Evolutionary conservation across 2,329 filamentous ascomycete species (phyloP).

Genomic region (Pseudomassariella vexata): DNA sequence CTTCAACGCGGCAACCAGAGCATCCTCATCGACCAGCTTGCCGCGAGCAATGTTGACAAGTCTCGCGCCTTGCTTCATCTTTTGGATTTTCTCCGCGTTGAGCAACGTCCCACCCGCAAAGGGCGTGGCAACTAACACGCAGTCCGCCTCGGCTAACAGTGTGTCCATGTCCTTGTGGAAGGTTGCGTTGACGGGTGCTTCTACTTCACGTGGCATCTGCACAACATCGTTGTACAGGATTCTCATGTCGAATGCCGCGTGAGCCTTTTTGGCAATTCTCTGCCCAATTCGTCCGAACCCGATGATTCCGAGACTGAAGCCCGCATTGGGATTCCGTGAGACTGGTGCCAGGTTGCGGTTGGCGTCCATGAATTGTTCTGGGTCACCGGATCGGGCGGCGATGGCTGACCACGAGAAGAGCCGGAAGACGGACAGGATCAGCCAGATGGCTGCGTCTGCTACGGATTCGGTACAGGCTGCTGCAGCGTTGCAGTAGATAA

Average conservation of each 20-base stretch:
- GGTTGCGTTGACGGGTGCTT: slow-evolving; percentile 1
- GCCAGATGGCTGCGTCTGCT: slow-evolving; percentile 6
- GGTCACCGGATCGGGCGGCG: slow-evolving; percentile 3
- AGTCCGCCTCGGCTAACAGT: slow-evolving; percentile 5
- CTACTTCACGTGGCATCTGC: slow-evolving; percentile 6
- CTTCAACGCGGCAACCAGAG: slow-evolving; percentile 1
- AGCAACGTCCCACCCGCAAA: slow-evolving; percentile 20
- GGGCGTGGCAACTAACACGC: slow-evolving; percentile 4
- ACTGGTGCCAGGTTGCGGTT: slow-evolving; percentile 6
- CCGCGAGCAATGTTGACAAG: slow-evolving; percentile 6
- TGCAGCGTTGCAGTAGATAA: slow-evolving; percentile 6
- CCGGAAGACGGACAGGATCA: slow-evolving; percentile 5
- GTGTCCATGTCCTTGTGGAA: slow-evolving; percentile 3
- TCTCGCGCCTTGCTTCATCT: slow-evolving; percentile 6
- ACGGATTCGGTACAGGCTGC: slow-evolving; percentile 6
- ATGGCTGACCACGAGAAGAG: slow-evolving; percentile 6
- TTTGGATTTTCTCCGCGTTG: neutral
- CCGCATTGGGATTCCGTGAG: slow-evolving; percentile 6
- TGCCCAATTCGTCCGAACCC: slow-evolving; percentile 5
- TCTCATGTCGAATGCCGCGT: slow-evolving; percentile 4
- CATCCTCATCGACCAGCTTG: slow-evolving; percentile 5
- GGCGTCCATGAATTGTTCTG: slow-evolving; percentile 4
- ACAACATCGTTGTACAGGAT: slow-evolving; percentile 6
- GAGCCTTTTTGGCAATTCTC: slow-evolving; percentile 14
- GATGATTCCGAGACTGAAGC: slow-evolving; percentile 6